Percentiles rank a stretch among this genome's conserved stretches.
These are phyloP conservation scores for Bipolaris bicolor DNA, from an alignment of 2,329 filamentous ascomycete species.

Conservation along the genomic window DNA sequence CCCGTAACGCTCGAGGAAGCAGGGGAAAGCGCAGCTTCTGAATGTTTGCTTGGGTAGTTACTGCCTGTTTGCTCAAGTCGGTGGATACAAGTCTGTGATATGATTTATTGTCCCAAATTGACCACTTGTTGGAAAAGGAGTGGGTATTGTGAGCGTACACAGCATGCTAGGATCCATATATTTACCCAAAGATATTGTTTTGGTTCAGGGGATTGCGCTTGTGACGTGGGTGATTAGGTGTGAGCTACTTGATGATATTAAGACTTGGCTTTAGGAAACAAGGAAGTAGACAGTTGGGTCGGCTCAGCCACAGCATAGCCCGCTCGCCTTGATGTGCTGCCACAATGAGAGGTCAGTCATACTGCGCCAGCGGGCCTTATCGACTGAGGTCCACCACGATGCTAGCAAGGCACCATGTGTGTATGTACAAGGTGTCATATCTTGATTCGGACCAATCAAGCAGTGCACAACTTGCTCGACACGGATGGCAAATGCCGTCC, in stretches of 20 bases:
- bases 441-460: background rate
- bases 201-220: background rate
- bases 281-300: background rate
- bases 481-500: background rate
- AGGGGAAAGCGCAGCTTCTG: background rate
- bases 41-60: background rate
- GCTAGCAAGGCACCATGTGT: background rate
- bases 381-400: background rate
- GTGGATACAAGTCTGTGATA: background rate
- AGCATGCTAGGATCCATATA: conserved; percentile 3
- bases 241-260: conserved; percentile 1
- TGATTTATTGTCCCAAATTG: background rate
- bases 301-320: conserved; percentile 9
- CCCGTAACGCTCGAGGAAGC: conserved; percentile 2
- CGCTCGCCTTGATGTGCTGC: background rate
- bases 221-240: conserved; percentile 1
- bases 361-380: background rate
- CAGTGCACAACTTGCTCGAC: background rate
- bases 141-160: conserved; percentile 1
- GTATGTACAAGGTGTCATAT: background rate
- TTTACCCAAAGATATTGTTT: background rate
- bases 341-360: background rate
- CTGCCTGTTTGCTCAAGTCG: background rate
- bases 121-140: background rate
- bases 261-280: background rate